Conservation (phyloP, 2,329 filamentous ascomycete species). For the Sarocladiaceae sp. region DNA sequence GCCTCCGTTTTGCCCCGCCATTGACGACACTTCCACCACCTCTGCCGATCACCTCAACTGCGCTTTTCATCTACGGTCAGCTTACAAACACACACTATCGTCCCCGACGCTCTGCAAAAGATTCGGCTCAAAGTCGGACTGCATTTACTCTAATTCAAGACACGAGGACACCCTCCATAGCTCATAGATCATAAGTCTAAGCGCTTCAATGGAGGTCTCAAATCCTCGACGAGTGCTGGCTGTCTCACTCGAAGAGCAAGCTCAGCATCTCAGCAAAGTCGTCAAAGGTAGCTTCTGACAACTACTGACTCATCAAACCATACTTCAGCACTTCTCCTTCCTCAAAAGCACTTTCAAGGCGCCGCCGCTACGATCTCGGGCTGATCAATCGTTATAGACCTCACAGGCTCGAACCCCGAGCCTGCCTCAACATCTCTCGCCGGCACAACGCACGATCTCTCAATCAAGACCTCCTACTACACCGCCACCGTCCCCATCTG, state of each 20-base stretch:
- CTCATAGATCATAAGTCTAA: too few relatives aligned
- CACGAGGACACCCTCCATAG: background rate
- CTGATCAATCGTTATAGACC: conserved; percentile 30
- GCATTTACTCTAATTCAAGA: too few relatives aligned
- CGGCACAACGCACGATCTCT: conserved; percentile 51
- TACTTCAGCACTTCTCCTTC: background rate
- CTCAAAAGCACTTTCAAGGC: too few relatives aligned
- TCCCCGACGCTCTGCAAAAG: too few relatives aligned
- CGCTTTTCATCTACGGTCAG: background rate
- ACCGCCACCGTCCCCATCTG: conserved; percentile 55
- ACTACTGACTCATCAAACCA: too few relatives aligned
- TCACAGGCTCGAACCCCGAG: conserved; percentile 42
- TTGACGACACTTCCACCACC: conserved; percentile 5
- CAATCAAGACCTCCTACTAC: conserved; percentile 56
- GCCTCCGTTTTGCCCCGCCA: conserved; percentile 3
- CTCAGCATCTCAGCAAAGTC: conserved; percentile 39
- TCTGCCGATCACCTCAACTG: too few relatives aligned
- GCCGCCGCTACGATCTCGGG: too few relatives aligned
- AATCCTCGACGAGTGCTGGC: conserved; percentile 54
- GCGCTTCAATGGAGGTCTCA: conserved; percentile 27
- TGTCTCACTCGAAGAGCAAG: conserved; percentile 42
- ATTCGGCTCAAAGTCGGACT: too few relatives aligned
- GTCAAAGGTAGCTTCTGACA: conserved; percentile 47
- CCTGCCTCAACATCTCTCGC: conserved; percentile 40
- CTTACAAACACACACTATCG: too few relatives aligned